Conservation (phyloP, 164 flowering plant genomes). For the Cinnamomum chago region DNA sequence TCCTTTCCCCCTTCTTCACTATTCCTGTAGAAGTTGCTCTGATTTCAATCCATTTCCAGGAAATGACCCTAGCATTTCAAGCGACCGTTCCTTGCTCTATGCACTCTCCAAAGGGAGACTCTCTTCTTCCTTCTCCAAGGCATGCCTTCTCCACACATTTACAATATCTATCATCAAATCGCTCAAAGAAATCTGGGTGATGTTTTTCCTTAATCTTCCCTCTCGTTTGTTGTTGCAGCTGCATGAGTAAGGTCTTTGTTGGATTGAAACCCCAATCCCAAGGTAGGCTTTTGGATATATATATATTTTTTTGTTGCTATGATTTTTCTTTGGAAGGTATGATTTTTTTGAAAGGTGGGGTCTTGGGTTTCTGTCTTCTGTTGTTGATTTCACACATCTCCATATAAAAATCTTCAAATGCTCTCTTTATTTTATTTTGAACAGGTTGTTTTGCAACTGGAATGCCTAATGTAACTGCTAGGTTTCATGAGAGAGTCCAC, state of each 20-base stretch:
- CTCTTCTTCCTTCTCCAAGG: slow-evolving; percentile 34
- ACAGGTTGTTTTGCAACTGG: slow-evolving; percentile 39
- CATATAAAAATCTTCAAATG: background rate
- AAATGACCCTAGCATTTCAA: slow-evolving; percentile 38
- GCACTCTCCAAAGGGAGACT: slow-evolving; percentile 19
- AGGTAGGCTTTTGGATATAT: slow-evolving; percentile 28
- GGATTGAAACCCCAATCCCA: slow-evolving; percentile 58
- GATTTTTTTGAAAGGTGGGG: too few species aligned
- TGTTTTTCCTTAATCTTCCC: background rate
- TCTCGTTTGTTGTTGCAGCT: slow-evolving; percentile 31
- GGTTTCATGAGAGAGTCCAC: slow-evolving; percentile 53
- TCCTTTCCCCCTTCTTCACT: too few species aligned
- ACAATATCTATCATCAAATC: slow-evolving; percentile 2
- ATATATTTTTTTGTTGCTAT: too few species aligned
- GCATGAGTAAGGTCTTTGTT: slow-evolving; percentile 42
- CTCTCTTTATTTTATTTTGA: background rate
- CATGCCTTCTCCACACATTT: slow-evolving; percentile 20
- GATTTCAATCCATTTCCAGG: background rate
- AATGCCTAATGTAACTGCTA: slow-evolving; percentile 41
- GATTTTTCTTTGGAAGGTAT: too few species aligned
- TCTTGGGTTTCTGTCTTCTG: background rate
- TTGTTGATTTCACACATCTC: background rate
- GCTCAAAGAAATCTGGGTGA: background rate
- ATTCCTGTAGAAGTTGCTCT: background rate
- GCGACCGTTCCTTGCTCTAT: slow-evolving; percentile 27